Base-by-base conservation (phyloP, 139 green algal genomes). In the Tetraselmis striata region DNA sequence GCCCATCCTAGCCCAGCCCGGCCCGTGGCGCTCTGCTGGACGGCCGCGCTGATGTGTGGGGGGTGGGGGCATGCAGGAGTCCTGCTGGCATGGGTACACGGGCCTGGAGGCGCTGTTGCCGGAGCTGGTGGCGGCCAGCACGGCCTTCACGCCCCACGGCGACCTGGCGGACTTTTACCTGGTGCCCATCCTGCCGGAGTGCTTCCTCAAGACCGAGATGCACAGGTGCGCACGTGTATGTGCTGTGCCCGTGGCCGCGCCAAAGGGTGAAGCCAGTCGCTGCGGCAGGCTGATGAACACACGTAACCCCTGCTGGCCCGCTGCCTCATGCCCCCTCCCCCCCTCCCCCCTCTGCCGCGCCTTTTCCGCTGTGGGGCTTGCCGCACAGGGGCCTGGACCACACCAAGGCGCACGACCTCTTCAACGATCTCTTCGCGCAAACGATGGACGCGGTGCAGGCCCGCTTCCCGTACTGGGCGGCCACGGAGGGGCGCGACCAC, bases 81-180 rank as follows among this genome's bases (percentile, higher is more conserved):
- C 25, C 2, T 77, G 74, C 74, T 29, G 74, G 74, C 25, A 31
- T 2, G 74, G 74, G 74, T 77, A 77, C 74, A 31, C 74, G 2
- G 74, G 26, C 74, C 23, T 29, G 2, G 74, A 77, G 25, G 74
- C n/a, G 74, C 74, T 77, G 5, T 2, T 77, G 74, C 74, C 74
- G 2, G 74, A 77, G 74, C 74, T 77, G 26, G n/a, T 77, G 26
- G 74, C 5, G 2, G 74, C 25, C 74, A 77, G 26, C 25, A 77
- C 23, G 5, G 26, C 25, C 23, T 82, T 74, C 78, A 82, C 78
- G 18, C 78, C 31, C 2, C 58, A 76, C 31, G 32, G 78, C 23
- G 78, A 82, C 11, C 32, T 32, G 28, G 78, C 78, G 30, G 78
- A 82, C 31, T 82, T 76, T 28, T 82, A 82, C 31, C 18, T 82